Base-by-base conservation (phyloP, 352 stramenopile species). In the Pythium aphanidermatum region DNA sequence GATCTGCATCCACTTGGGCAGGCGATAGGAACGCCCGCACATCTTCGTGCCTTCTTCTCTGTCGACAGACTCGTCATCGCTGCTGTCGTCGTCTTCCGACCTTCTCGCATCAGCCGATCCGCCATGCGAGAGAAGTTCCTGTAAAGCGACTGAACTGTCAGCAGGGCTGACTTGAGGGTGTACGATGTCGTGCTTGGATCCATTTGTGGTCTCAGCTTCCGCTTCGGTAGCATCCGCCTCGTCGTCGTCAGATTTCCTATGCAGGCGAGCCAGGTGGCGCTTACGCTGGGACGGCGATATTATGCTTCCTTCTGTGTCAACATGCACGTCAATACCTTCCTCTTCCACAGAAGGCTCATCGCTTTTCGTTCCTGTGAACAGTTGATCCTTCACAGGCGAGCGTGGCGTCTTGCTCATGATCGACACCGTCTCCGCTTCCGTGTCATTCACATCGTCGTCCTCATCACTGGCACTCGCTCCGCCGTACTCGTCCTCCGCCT, bases 121-220 rank as follows among this genome's bases (percentile, higher is more conserved):
- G 36, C 11, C 36, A 16, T 53, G 40, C 0, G 55, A 55, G 0
- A 58, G 59, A 23, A 85, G 48, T 28, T 78, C 65, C 37, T 87
- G 49, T 30, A 77, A 34, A 2, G 71, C 64, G 17, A 86, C 69
- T 0, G 63, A 55, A 34, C 74, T 87, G 30, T 84, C 71, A 4
- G 49, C 61, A 13, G 71, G 71, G 60, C 74, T 86, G 32, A 50
- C 60, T 10, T 81, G 65, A 1, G 68, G 35, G 17, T 59, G 44
- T 1, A 80, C 26, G 12, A 26, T 48, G 31, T 55, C 52, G 21
- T 60, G 44, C 21, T 25, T 33, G 10, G 14, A 47, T 2, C 7
- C 13, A 24, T 14, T 45, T 11, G n/a, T 56, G 19, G 13, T 51
- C 10, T 41, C 42, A 4, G 12, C 34, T 20, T 26, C 34, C 13